These are phyloP conservation scores for Monilinia fructigena DNA, from an alignment of 2,329 filamentous ascomycete species.

Conservation along the genomic window DNA sequence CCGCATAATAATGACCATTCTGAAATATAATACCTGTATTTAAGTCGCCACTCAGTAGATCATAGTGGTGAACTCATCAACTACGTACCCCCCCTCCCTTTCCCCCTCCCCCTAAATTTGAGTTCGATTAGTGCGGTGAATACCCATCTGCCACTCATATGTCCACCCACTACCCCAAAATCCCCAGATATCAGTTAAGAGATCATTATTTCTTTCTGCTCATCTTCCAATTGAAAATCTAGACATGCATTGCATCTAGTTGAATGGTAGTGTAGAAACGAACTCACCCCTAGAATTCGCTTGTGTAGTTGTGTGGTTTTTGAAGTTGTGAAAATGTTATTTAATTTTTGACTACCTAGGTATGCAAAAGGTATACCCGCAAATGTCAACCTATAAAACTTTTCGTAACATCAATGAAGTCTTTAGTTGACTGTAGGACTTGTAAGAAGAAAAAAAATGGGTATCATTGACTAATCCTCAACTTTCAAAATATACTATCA, in stretches of 20 bases:
- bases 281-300: neutral
- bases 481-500: constrained; percentile 79
- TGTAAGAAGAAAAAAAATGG: constrained; percentile 21
- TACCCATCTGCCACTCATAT: neutral
- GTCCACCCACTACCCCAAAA: neutral
- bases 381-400: neutral
- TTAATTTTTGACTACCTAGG: neutral
- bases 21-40: constrained; percentile 1
- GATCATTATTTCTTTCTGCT: neutral
- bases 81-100: neutral
- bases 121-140: neutral
- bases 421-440: neutral
- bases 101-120: neutral
- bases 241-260: neutral
- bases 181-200: neutral
- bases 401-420: neutral
- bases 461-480: constrained; percentile 31
- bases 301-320: neutral
- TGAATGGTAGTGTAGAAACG: neutral
- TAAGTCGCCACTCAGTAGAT: neutral
- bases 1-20: neutral
- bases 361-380: neutral
- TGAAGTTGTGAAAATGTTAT: neutral
- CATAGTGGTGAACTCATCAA: neutral
- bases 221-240: neutral